phyloP scores from a whole-genome alignment of 1,284 basidiomycete species.

The Marasmius oreades region DNA sequence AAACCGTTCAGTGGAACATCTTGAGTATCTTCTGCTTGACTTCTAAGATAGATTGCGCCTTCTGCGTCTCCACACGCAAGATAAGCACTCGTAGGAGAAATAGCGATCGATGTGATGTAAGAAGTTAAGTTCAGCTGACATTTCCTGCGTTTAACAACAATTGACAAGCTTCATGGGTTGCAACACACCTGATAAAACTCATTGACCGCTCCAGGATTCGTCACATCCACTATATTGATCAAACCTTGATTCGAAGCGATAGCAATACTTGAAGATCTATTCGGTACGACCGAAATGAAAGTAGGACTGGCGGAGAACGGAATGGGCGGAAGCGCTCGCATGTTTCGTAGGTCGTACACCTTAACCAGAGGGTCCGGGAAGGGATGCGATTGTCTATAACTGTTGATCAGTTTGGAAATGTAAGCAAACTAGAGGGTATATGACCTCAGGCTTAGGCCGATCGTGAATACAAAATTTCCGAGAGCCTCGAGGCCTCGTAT shows the following conservation, averaged over 20 bases:
- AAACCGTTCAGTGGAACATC: slow-evolving; percentile 82
- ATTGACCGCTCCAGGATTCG: slow-evolving; percentile 60
- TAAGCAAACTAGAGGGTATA: slow-evolving; percentile 15
- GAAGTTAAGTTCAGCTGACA: slow-evolving; percentile 65
- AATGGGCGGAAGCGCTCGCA: slow-evolving; percentile 79
- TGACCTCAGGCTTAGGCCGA: slow-evolving; percentile 84
- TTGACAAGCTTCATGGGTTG: neutral
- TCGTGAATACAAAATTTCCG: slow-evolving; percentile 79
- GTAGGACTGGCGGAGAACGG: slow-evolving; percentile 88
- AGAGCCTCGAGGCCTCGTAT: slow-evolving; percentile 80
- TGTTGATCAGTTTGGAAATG: slow-evolving; percentile 4
- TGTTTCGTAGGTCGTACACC: slow-evolving; percentile 84
- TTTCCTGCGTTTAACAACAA: slow-evolving; percentile 13
- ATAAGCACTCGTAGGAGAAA: slow-evolving; percentile 87
- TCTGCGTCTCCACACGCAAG: slow-evolving; percentile 92
- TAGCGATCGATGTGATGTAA: slow-evolving; percentile 78
- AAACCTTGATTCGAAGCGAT: slow-evolving; percentile 84
- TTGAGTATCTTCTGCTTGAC: slow-evolving; percentile 65
- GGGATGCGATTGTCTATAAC: slow-evolving; percentile 76
- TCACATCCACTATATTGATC: slow-evolving; percentile 87
- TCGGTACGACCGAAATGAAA: slow-evolving; percentile 83
- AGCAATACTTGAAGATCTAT: slow-evolving; percentile 73
- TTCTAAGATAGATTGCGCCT: slow-evolving; percentile 83
- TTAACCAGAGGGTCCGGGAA: slow-evolving; percentile 92
- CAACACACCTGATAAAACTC: slow-evolving; percentile 73